Evolutionary conservation across 2,329 filamentous ascomycete genomes (phyloP).

Genomic region (Pyrenophora seminiperda): DNA sequence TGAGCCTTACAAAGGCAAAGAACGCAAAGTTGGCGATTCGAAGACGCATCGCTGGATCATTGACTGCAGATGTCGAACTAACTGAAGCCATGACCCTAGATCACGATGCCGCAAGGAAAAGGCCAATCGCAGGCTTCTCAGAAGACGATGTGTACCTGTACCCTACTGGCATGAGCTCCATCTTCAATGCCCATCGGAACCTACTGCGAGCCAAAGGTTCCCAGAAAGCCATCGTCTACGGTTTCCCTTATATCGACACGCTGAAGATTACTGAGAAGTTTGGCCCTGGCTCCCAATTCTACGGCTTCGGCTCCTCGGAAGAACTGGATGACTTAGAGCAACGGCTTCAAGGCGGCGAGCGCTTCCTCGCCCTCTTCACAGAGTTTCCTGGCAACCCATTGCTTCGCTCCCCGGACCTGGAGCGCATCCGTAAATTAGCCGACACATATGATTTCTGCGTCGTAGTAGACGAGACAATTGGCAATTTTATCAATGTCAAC

Average conservation of each 20-base stretch:
- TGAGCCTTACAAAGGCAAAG: slow-evolving; percentile 77
- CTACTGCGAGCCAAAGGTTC: slow-evolving; percentile 67
- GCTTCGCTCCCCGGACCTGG: slow-evolving; percentile 80
- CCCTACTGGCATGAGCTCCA: slow-evolving; percentile 91
- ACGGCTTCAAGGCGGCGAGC: slow-evolving; percentile 72
- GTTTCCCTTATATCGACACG: slow-evolving; percentile 96
- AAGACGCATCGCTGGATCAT: slow-evolving; percentile 83
- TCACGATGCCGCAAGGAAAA: slow-evolving; percentile 46
- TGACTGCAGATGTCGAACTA: slow-evolving; percentile 74
- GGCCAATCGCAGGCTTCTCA: slow-evolving; percentile 65
- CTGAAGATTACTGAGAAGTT: slow-evolving; percentile 95
- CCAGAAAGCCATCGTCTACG: slow-evolving; percentile 85
- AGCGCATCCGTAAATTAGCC: slow-evolving; percentile 78
- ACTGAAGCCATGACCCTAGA: slow-evolving; percentile 62
- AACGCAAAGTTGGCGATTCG: slow-evolving; percentile 86
- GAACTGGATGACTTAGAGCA: slow-evolving; percentile 85
- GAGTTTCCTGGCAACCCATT: slow-evolving; percentile 95
- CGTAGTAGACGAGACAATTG: slow-evolving; percentile 94
- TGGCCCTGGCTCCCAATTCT: slow-evolving; percentile 86
- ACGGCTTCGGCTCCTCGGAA: slow-evolving; percentile 75
- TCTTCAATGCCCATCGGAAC: slow-evolving; percentile 83
- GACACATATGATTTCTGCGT: slow-evolving; percentile 86
- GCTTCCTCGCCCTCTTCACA: slow-evolving; percentile 83
- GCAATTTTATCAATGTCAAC: slow-evolving; percentile 94
- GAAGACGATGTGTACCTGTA: slow-evolving; percentile 90